Evolutionary conservation across 2,329 filamentous ascomycete species (phyloP).

Genomic region (Claviceps fusiformis): DNA sequence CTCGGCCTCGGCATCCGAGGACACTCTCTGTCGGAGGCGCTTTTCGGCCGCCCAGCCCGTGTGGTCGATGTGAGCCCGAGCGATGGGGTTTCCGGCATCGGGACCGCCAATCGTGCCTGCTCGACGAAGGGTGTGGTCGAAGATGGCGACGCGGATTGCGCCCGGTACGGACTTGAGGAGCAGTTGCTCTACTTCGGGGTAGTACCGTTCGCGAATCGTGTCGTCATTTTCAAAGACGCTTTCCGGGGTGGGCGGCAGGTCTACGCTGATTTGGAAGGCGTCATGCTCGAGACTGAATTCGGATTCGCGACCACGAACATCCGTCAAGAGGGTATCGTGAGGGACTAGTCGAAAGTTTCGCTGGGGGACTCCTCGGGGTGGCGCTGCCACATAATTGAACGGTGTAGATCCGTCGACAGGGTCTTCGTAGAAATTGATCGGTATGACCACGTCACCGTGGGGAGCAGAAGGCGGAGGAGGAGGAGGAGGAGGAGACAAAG

Average conservation of each 20-base stretch:
- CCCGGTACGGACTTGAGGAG: conserved; percentile 56
- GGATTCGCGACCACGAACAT: not conserved
- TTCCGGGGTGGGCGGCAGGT: conserved; percentile 37
- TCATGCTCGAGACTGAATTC: conserved; percentile 23
- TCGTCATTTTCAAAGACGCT: conserved; percentile 52
- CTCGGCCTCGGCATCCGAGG: conserved; percentile 46
- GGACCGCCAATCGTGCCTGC: conserved; percentile 34
- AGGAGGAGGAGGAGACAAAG: not conserved
- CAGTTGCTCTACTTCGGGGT: conserved; percentile 67
- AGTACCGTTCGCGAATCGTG: conserved; percentile 60
- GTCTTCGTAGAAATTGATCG: not conserved
- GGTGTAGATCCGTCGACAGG: not conserved
- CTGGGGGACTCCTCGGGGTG: not conserved
- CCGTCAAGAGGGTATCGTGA: not conserved
- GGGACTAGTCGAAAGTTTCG: not conserved
- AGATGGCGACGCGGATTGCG: conserved; percentile 54
- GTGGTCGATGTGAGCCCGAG: conserved; percentile 71
- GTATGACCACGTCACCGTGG: not conserved
- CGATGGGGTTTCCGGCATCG: conserved; percentile 50
- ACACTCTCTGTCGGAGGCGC: conserved; percentile 54
- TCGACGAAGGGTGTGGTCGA: conserved; percentile 81
- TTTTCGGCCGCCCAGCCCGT: conserved; percentile 50
- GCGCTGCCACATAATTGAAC: not conserved
- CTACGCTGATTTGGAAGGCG: conserved; percentile 55
- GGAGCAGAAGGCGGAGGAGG: not conserved